phyloP scores from a whole-genome alignment of 2,329 filamentous ascomycete species.

The Knufia petricola region DNA sequence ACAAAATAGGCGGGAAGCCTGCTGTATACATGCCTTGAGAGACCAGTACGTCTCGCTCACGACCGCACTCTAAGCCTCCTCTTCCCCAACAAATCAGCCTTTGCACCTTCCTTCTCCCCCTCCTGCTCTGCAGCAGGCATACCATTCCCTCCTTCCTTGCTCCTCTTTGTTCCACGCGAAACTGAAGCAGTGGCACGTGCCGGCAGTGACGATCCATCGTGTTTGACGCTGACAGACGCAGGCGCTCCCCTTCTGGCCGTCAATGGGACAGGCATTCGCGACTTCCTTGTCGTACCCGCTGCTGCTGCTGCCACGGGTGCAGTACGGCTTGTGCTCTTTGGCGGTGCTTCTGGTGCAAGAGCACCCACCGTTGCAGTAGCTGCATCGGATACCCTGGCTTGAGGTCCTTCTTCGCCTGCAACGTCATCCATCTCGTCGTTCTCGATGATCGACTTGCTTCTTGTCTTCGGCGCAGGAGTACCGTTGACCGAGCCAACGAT shows the following conservation, averaged over 20 bases:
- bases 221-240: not conserved
- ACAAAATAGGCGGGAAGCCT: too few relatives aligned
- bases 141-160: not conserved
- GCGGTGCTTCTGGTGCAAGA: not conserved
- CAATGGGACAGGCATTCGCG: conserved; percentile 5
- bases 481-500: conserved; percentile 14
- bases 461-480: conserved; percentile 14
- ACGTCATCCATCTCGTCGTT: not conserved
- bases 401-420: not conserved
- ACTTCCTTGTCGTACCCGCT: conserved; percentile 1
- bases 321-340: too few relatives aligned
- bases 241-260: not conserved
- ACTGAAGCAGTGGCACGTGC: not conserved
- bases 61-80: conserved; percentile 6
- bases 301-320: too few relatives aligned
- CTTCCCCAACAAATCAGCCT: not conserved
- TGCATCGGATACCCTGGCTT: not conserved
- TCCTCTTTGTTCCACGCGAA: not conserved
- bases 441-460: conserved; percentile 5
- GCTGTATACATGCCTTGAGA: too few relatives aligned
- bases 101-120: not conserved
- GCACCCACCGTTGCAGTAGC: not conserved
- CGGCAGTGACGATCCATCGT: not conserved
- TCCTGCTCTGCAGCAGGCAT: not conserved
- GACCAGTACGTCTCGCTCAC: too few relatives aligned